Base-by-base conservation (phyloP, 352 stramenopile species). In the Pythium insidiosum region DNA sequence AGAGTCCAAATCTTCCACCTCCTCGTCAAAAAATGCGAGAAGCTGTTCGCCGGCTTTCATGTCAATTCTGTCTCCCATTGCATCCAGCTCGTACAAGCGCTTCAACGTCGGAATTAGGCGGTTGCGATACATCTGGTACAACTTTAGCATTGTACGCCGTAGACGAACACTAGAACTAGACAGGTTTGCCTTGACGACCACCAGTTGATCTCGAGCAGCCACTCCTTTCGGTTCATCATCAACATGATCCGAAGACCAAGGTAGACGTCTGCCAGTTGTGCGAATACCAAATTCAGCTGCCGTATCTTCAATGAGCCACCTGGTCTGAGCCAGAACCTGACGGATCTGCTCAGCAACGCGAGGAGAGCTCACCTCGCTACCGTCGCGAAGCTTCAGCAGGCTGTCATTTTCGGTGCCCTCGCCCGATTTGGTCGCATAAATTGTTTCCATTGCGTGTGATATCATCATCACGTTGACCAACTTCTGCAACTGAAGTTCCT, bases 1-100 rank as follows among this genome's bases (percentile, higher is more conserved):
- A 9, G 60, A n/a, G 13, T 83, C 68, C 31, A 88, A 44, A 22
- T 79, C 65, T 42, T 86, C 73, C 0, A 88, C 75, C 43, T 86
- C 75, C 2, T 72, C 63, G 20, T 76, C 64, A 41, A 88, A 88
- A 34, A 85, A 76, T 22, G 23, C 44, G 3, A 86, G 42, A 15
- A 83, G 38, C 19, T 58, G 47, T 37, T 85, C 68, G 1, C 64
- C 72, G 4, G 41, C 42, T 5, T 51, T 42, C 5, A 81, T n/a
- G 18, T 75, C 42, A 9, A 81, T 52, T 3, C 45, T 13, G 7
- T 73, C 58, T 13, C 66, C 58, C 29, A 66, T 51, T 0, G 62
- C 60, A 38, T 84, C 68, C n/a, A 84, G 47, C 20, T 61, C 58
- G 26, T 86, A 67, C 24, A 86, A 36, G 4, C 56, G 41, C 19